Evolutionary conservation across 2,329 filamentous ascomycete genomes (phyloP).

Genomic region (Aspergillus thermomutatus): DNA sequence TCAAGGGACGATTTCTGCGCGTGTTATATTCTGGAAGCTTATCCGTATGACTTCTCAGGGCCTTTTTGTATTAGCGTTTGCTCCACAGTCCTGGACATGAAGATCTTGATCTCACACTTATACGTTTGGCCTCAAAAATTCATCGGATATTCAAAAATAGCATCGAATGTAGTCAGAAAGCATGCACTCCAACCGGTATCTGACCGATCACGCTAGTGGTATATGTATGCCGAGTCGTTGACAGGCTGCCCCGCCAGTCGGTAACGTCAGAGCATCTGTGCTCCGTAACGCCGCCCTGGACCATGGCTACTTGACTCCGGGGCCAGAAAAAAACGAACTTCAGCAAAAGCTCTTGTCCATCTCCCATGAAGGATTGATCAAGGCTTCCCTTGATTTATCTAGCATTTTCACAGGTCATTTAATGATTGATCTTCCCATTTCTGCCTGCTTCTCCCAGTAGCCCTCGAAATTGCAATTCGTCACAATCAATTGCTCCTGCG

Average conservation of each 20-base stretch:
- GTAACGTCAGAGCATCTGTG: slow-evolving; percentile 2
- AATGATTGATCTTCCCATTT: neutral
- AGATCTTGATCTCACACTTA: neutral
- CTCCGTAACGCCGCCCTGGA: neutral
- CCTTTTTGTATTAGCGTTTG: neutral
- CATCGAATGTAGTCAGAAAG: neutral
- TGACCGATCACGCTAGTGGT: neutral
- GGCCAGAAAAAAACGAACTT: neutral
- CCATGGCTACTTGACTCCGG: neutral
- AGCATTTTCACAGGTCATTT: neutral
- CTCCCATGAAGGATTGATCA: neutral
- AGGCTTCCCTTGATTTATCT: neutral
- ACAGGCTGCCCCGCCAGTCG: slow-evolving; percentile 2
- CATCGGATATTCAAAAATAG: neutral
- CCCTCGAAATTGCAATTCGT: neutral
- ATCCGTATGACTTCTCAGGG: neutral
- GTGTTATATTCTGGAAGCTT: neutral
- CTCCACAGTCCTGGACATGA: neutral
- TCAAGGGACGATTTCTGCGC: neutral
- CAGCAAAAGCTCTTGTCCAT: neutral
- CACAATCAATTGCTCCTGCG: slow-evolving; percentile 13
- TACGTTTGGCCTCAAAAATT: neutral
- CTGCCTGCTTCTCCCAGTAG: neutral
- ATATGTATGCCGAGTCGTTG: neutral
- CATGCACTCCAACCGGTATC: neutral